Evolutionary conservation across 2,329 filamentous ascomycete species (phyloP), one percentile per base, ranked within the genome.

Genomic region (Penicillium sp.): DNA sequence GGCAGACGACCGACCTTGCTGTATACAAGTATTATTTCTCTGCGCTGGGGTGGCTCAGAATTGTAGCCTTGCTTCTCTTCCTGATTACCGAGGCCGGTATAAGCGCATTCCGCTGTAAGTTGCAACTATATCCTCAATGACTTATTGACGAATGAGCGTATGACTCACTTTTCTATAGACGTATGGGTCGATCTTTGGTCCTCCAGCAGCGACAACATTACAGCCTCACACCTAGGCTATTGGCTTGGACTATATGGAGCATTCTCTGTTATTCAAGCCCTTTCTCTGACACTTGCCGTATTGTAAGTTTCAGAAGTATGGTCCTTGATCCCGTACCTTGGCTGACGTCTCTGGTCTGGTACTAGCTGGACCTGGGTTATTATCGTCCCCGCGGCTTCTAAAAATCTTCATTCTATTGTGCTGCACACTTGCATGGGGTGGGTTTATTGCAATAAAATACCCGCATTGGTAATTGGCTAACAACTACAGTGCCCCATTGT

Each of bases 401-500:
- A 56, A 16, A 64, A 60, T 33, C 55, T 69, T 14, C 68, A 69
- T 41, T 54, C 56, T 4, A 57, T 50, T 12, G 62, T 62, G 10
- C 50, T 69, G 28, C 43, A 45, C n/a, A 25, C 63, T 48, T 56
- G 51, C 16, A 53, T 58, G 47, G 68, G 35, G 48, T 36, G 33
- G 17, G 45, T 48, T 16, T 10, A 5, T 11, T 30, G 28, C 28
- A 30, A 30, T n/a, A 7, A 38, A 38, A 26, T 48, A 12, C 11
- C 4, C 5, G 14, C 12, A 5, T 28, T n/a, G 11, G 12, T 36
- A 48, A 37, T 28, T 35, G 14, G 37, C 51, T 53, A 30, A 53
- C 12, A 5, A 7, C 4, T n/a, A 17, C 22, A 53, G 68, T 38
- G 74, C 75, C 17, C 69, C 73, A 22, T 64, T 77, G 64, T 71